Base-by-base conservation (phyloP, 345 rosid species). In the Syzygium jambos region DNA sequence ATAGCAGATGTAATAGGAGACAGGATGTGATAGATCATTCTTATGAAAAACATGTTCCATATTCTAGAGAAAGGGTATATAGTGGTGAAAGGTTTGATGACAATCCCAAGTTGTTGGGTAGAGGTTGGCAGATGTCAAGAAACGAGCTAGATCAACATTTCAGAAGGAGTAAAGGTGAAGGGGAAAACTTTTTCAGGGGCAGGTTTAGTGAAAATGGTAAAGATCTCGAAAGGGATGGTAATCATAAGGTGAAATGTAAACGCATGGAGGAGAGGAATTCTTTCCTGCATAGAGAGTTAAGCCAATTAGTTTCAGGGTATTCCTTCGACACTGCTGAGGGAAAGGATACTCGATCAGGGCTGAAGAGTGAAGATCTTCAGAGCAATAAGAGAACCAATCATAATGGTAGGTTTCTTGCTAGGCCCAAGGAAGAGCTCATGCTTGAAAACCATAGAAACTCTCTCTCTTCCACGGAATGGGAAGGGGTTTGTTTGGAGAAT, bases 1-100 rank as follows among this genome's bases (percentile, higher is more conserved):
- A 63, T 88, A 85, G 59, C 65, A 89, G 93, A 87, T 30, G n/a
- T 85, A 92, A 90, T 52, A 92, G 65, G 85, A 85, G 89, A 85
- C 38, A 5, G 29, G 89, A 34, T 80, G 89, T 38, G 87, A 90
- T 86, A 85, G 91, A 83, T 85, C 88, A 86, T 90, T 86, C 80
- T 57, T 84, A 78, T 63, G 68, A 54, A 57, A 83, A 91, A 85
- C 84, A 88, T 85, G 89, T 87, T 80, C 90, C 91, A 9, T 89
- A 52, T 85, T 59, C 84, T 83, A 85, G 78, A 85, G 89, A 85
- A 49, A 88, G 57, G 41, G 87, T 84, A 57, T 86, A 91, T 86
- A 61, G 41, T 78, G 87, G 80, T 88, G 91, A 91, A 87, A 89
- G 86, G 88, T 86, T 61, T 87, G 85, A 65, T 85, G 85, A 77